Conservation (phyloP, 352 stramenopile species). For the Globisporangium nagaii region DNA sequence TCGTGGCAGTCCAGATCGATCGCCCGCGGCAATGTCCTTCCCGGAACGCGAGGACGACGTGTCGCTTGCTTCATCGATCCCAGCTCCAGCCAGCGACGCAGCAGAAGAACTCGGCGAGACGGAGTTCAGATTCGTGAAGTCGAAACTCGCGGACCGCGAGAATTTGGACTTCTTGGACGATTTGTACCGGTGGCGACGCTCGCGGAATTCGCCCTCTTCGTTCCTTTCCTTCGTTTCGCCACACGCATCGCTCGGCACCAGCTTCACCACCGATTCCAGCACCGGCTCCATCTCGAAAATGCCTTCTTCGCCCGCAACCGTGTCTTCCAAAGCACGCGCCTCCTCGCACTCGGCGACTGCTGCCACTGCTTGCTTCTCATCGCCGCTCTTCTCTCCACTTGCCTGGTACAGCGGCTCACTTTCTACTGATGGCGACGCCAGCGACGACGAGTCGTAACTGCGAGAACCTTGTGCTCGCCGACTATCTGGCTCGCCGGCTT, state of each 20-base stretch:
- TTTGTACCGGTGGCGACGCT: conserved; percentile 3
- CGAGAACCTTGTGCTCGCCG: background rate
- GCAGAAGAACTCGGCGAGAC: conserved; percentile 8
- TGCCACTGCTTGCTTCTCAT: conserved; percentile 12
- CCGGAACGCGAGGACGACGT: background rate
- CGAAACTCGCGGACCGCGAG: conserved; percentile 65
- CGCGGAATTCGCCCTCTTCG: background rate
- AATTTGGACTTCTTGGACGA: conserved; percentile 48
- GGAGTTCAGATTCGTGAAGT: conserved; percentile 48
- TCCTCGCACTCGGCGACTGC: conserved; percentile 16
- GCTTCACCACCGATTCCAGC: background rate
- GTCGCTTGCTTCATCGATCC: background rate
- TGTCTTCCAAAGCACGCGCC: conserved; percentile 16
- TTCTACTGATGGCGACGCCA: background rate
- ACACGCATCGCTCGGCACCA: conserved; percentile 2
- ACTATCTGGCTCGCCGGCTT: conserved; percentile 5
- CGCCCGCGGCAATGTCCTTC: background rate
- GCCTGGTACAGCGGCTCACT: background rate
- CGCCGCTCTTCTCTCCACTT: background rate
- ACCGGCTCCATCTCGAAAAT: conserved; percentile 11
- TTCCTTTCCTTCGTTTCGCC: background rate
- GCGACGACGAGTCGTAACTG: background rate
- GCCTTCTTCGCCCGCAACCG: conserved; percentile 20
- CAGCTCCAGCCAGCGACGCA: conserved; percentile 4
- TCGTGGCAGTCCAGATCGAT: background rate